These are phyloP conservation scores for Crithidia sp. DNA, from an alignment of 208 protist species.

Conservation along the genomic window DNA sequence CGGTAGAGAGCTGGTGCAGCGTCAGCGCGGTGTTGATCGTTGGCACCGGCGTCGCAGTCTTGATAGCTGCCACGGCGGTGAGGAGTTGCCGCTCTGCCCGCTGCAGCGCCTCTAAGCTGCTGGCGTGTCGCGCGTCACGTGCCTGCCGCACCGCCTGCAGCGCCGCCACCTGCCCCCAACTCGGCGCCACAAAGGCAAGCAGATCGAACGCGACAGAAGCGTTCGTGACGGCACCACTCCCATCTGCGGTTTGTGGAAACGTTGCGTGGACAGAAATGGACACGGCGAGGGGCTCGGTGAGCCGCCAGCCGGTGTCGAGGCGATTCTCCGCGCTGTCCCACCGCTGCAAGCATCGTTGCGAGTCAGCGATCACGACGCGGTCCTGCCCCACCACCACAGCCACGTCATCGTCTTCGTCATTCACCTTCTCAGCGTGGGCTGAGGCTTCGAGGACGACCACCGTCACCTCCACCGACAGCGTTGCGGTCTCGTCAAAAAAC, in stretches of 20 bases:
- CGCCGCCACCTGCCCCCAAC: conserved; percentile 22
- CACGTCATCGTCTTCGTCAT: neutral
- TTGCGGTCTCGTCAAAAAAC: too few species aligned
- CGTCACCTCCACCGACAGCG: conserved; percentile 9
- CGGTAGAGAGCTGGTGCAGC: conserved; percentile 2
- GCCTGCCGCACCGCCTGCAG: conserved; percentile 7
- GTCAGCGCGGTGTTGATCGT: neutral
- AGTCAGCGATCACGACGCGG: neutral
- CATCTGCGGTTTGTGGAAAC: neutral
- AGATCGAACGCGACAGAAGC: conserved; percentile 13
- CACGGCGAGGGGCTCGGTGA: conserved; percentile 15
- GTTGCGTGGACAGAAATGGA: conserved; percentile 5
- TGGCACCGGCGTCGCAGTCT: neutral
- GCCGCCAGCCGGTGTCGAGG: conserved; percentile 27
- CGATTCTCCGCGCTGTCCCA: conserved; percentile 21
- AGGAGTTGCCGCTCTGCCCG: conserved; percentile 10
- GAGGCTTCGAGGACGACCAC: neutral
- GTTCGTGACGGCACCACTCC: neutral
- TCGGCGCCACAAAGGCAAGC: conserved; percentile 23
- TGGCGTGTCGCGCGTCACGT: conserved; percentile 2
- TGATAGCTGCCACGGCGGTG: neutral
- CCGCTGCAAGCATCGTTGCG: neutral
- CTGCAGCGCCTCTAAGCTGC: conserved; percentile 12
- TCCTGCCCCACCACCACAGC: conserved; percentile 11
- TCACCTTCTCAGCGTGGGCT: neutral